Conservation (phyloP, 495 filamentous ascomycete species). For the Rusavskia elegans region DNA sequence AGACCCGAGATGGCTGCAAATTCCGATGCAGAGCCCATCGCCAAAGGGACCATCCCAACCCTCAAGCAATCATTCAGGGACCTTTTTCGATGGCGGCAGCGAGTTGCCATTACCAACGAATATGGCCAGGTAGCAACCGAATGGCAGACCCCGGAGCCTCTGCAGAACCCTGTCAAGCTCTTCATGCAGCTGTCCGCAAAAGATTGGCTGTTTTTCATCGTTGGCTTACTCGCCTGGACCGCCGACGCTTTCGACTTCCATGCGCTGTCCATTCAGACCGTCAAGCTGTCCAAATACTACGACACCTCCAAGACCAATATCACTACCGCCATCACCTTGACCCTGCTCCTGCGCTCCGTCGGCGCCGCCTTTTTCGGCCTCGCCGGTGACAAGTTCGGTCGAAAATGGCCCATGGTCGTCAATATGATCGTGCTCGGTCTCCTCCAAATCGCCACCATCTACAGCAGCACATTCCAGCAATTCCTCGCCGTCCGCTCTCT, state of each 20-base stretch:
- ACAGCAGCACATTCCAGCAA: slow-evolving; percentile 44
- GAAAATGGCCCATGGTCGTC: slow-evolving; percentile 66
- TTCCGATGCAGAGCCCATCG: slow-evolving; percentile 40
- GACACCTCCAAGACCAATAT: slow-evolving; percentile 47
- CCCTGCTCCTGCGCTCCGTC: slow-evolving; percentile 51
- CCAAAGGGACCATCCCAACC: slow-evolving; percentile 39
- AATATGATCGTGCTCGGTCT: slow-evolving; percentile 51
- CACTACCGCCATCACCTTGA: slow-evolving; percentile 58
- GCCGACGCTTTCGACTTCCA: slow-evolving; percentile 68
- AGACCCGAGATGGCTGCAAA: slow-evolving; percentile 8
- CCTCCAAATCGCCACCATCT: slow-evolving; percentile 61
- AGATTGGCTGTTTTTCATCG: slow-evolving; percentile 49
- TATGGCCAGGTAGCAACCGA: slow-evolving; percentile 32
- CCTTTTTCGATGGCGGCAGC: slow-evolving; percentile 51
- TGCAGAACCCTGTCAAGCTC: slow-evolving; percentile 46
- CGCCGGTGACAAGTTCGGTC: slow-evolving; percentile 56
- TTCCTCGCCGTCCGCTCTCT: slow-evolving; percentile 55
- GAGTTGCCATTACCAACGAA: slow-evolving; percentile 44
- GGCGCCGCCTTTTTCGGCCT: slow-evolving; percentile 59
- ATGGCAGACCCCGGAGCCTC: slow-evolving; percentile 42
- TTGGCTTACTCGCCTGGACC: slow-evolving; percentile 48
- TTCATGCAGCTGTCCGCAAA: slow-evolving; percentile 35
- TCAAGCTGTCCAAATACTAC: slow-evolving; percentile 53
- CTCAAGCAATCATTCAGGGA: slow-evolving; percentile 44
- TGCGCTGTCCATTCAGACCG: slow-evolving; percentile 54